Evolutionary conservation across 202 grass and related monocot species (phyloP).

Genomic region (Zizania palustris): DNA sequence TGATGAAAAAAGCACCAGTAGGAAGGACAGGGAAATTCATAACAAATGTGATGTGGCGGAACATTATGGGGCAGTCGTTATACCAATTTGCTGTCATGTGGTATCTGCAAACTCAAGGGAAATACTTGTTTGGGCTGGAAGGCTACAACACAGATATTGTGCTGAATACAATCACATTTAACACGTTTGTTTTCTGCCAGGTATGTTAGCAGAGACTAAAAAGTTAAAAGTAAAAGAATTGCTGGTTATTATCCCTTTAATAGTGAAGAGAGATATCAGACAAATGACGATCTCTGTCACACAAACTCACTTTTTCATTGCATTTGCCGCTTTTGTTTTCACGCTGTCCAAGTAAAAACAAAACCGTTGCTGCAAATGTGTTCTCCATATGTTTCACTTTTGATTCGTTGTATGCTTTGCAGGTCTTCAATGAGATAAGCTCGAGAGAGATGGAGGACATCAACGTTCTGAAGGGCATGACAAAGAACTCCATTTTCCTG

Average conservation of each 20-base stretch:
- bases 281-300: not conserved
- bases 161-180: constrained; percentile 92
- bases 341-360: not conserved
- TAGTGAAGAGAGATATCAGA: not conserved
- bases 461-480: constrained; percentile 68
- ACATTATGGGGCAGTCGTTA: constrained; percentile 73
- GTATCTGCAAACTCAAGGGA: constrained; percentile 80
- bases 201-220: constrained; percentile 43
- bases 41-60: constrained; percentile 87
- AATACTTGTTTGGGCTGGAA: constrained; percentile 67
- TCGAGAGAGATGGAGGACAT: constrained; percentile 89
- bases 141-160: constrained; percentile 52
- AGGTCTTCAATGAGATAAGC: constrained; percentile 90
- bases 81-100: constrained; percentile 77
- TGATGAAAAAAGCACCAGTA: constrained; percentile 72
- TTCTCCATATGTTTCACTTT: not conserved
- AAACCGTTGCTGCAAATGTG: not conserved
- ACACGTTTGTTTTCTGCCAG: constrained; percentile 94
- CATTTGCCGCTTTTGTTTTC: not conserved
- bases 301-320: not conserved
- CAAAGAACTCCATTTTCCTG: constrained; percentile 69
- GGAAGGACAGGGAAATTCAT: constrained; percentile 88
- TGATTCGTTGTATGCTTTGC: constrained; percentile 32
- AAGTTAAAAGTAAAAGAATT: not conserved
- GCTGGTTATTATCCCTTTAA: not conserved